Percentiles rank a stretch among this genome's conserved stretches.
Evolutionary conservation across 2,329 filamentous ascomycete genomes (phyloP).

Genomic region (Mycogone perniciosa): DNA sequence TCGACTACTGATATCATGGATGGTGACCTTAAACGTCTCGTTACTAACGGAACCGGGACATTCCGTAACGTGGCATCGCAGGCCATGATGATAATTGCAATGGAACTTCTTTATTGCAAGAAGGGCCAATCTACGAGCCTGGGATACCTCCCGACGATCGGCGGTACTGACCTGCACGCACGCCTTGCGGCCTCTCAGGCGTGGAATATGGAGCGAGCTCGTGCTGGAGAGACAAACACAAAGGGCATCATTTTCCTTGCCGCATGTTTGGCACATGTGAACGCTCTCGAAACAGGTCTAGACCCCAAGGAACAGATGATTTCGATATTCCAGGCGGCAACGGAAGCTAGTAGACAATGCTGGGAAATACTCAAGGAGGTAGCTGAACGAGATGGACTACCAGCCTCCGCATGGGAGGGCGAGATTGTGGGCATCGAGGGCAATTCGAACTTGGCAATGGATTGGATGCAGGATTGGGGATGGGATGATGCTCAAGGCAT

Average conservation of each 20-base stretch:
- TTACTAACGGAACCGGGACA: constrained; percentile 34
- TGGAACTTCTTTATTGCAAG: constrained; percentile 41
- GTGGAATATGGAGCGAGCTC: constrained; percentile 31
- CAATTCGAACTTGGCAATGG: constrained; percentile 15
- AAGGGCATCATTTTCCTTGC: constrained; percentile 35
- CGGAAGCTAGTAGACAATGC: constrained; percentile 22
- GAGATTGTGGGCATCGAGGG: constrained; percentile 10
- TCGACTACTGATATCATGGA: constrained; percentile 12
- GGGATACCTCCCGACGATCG: constrained; percentile 24
- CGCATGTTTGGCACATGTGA: constrained; percentile 26
- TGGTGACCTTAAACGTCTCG: constrained; percentile 27
- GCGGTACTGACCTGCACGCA: constrained; percentile 25
- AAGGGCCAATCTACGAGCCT: constrained; percentile 33
- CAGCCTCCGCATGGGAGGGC: constrained; percentile 11
- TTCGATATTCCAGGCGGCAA: constrained; percentile 22
- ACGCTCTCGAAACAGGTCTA: constrained; percentile 27
- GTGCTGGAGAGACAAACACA: constrained; percentile 37
- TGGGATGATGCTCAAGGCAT: constrained; percentile 20
- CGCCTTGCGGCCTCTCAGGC: constrained; percentile 22
- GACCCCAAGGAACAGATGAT: constrained; percentile 26
- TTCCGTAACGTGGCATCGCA: constrained; percentile 37
- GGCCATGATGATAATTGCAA: constrained; percentile 35
- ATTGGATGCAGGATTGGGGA: constrained; percentile 24
- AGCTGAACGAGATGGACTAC: constrained; percentile 24
- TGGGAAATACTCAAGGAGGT: constrained; percentile 29